A percentile compares a stretch with the other conserved stretches of the same genome.
Conservation (phyloP, 2,329 filamentous ascomycete genomes). For the Trichothecium roseum region DNA sequence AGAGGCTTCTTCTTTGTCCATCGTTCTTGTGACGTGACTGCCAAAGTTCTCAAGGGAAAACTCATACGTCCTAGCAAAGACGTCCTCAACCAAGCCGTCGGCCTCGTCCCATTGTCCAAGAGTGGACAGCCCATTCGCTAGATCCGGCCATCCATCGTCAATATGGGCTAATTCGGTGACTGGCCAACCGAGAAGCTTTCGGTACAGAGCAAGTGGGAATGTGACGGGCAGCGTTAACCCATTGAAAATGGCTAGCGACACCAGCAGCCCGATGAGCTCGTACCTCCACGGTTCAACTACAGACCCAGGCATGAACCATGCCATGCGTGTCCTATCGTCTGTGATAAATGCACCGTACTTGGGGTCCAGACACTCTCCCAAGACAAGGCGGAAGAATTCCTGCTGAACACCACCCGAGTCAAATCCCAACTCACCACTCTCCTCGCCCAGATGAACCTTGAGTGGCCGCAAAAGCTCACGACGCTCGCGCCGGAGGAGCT, state of each 20-base stretch:
- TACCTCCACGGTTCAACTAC: constrained; percentile 82
- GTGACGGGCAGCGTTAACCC: constrained; percentile 84
- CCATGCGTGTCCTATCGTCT: constrained; percentile 65
- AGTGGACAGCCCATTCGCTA: constrained; percentile 62
- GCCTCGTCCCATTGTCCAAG: constrained; percentile 67
- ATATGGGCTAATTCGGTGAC: constrained; percentile 67
- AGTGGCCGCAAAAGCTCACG: constrained; percentile 75
- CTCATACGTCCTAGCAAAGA: constrained; percentile 78
- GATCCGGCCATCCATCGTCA: constrained; percentile 75
- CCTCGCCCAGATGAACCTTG: constrained; percentile 78
- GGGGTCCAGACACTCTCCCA: constrained; percentile 69
- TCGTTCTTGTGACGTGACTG: constrained; percentile 45
- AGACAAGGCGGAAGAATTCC: constrained; percentile 83
- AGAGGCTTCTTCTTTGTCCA: constrained; percentile 29
- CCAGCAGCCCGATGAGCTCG: constrained; percentile 76
- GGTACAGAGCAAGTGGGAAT: constrained; percentile 78
- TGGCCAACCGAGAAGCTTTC: constrained; percentile 61
- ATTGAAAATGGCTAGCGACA: constrained; percentile 87
- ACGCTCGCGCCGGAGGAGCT: constrained; percentile 78
- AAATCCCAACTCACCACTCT: constrained; percentile 75
- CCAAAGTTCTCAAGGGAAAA: constrained; percentile 59
- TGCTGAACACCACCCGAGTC: constrained; percentile 94
- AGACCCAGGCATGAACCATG: constrained; percentile 80
- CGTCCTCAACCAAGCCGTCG: constrained; percentile 66
- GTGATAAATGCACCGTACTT: constrained; percentile 72